Conservation (phyloP, 345 rosid genomes). For the Clausena lansium region DNA sequence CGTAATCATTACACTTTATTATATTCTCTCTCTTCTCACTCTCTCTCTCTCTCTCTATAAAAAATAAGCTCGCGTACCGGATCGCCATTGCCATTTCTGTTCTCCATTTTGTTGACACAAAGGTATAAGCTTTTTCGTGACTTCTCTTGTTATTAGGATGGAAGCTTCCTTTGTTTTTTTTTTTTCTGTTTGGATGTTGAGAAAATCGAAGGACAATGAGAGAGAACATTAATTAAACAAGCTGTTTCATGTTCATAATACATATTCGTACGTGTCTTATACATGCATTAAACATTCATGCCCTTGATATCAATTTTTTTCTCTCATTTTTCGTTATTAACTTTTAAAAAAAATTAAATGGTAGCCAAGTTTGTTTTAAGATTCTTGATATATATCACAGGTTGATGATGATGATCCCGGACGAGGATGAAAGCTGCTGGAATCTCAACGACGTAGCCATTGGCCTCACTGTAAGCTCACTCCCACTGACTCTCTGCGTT, state of each 20-base stretch:
- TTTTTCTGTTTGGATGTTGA: not conserved
- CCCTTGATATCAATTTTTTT: not conserved
- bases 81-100: too few relatives aligned
- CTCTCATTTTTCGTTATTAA: not conserved
- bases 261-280: too few relatives aligned
- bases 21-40: not conserved
- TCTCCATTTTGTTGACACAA: too few relatives aligned
- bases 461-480: slow-evolving; percentile 10
- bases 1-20: not conserved
- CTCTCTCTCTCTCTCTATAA: not conserved
- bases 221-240: not conserved
- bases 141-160: too few relatives aligned
- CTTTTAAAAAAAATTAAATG: not conserved
- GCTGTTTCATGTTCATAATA: not conserved
- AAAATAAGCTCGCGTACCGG: too few relatives aligned
- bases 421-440: not conserved
- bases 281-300: not conserved
- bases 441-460: not conserved
- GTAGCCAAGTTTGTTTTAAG: not conserved
- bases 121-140: too few relatives aligned
- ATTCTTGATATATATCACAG: not conserved
- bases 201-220: not conserved
- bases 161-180: too few relatives aligned
- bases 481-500: not conserved
- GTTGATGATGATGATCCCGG: not conserved